Conservation (phyloP, 257 asterid species). For the Catharanthus roseus region DNA sequence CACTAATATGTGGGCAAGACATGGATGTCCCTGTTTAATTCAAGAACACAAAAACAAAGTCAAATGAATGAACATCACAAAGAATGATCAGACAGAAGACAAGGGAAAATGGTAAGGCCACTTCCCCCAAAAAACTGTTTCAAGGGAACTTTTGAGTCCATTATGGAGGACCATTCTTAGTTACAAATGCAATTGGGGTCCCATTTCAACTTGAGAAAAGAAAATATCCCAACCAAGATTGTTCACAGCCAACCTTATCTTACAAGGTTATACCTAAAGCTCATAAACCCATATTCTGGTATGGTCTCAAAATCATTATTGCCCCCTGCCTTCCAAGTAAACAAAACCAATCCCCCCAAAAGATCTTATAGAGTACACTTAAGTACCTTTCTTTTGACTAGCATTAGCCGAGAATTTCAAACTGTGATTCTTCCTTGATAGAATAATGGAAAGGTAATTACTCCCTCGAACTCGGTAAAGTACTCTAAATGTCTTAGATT, state of each 20-base stretch:
- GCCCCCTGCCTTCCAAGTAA: too few species aligned
- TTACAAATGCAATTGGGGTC: not conserved
- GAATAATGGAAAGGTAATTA: too few species aligned
- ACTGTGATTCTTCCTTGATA: too few species aligned
- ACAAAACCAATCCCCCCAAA: too few species aligned
- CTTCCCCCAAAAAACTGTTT: too few species aligned
- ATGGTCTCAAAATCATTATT: not conserved
- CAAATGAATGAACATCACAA: not conserved
- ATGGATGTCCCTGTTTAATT: constrained; percentile 39
- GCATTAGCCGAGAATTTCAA: too few species aligned
- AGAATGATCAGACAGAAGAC: not conserved
- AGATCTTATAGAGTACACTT: too few species aligned
- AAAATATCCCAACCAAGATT: not conserved
- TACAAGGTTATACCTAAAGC: too few species aligned
- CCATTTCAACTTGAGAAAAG: not conserved
- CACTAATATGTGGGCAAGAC: constrained; percentile 55
- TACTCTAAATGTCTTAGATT: too few species aligned
- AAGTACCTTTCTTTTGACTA: too few species aligned
- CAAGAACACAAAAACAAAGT: not conserved
- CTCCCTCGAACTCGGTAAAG: too few species aligned
- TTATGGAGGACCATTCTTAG: not conserved
- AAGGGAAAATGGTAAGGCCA: not conserved
- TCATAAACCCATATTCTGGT: not conserved
- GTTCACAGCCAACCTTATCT: not conserved
- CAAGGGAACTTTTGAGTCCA: too few species aligned